Evolutionary conservation across 495 filamentous ascomycete genomes (phyloP).

Genomic region (Neurospora hispaniola): DNA sequence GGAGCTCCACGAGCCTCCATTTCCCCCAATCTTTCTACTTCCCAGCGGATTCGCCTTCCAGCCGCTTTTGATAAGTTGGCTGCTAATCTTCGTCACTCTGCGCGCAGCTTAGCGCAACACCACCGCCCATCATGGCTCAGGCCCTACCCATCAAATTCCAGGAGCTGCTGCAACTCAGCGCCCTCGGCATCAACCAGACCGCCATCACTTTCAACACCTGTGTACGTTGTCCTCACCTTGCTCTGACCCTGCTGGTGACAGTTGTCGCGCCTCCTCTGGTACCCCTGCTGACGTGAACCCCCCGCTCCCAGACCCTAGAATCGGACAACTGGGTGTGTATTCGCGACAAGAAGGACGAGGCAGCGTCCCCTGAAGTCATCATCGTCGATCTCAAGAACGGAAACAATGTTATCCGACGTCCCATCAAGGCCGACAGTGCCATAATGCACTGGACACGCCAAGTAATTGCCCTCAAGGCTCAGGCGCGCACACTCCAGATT

Average conservation of each 20-base stretch:
- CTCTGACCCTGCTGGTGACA: neutral
- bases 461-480: constrained; percentile 92
- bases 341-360: constrained; percentile 76
- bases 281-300: neutral
- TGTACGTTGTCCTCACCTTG: constrained; percentile 46
- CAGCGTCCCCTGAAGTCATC: constrained; percentile 80
- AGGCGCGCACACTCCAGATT: constrained; percentile 87
- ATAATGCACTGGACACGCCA: constrained; percentile 98
- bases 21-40: constrained; percentile 4
- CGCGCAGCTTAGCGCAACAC: constrained; percentile 27
- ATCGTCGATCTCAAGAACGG: constrained; percentile 93
- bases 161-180: constrained; percentile 79
- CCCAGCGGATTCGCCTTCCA: constrained; percentile 1
- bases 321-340: constrained; percentile 94
- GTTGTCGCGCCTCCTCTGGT: neutral
- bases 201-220: constrained; percentile 97
- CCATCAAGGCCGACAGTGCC: constrained; percentile 98
- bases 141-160: constrained; percentile 83
- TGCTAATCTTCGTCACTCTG: constrained; percentile 13
- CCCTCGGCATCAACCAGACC: constrained; percentile 68
- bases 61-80: constrained; percentile 26
- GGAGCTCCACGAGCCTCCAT: neutral
- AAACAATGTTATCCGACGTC: constrained; percentile 84
- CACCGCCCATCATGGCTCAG: constrained; percentile 31
- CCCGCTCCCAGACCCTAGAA: constrained; percentile 67